phyloP scores from a whole-genome alignment of 352 stramenopile genomes.

The Phytopythium vexans region DNA sequence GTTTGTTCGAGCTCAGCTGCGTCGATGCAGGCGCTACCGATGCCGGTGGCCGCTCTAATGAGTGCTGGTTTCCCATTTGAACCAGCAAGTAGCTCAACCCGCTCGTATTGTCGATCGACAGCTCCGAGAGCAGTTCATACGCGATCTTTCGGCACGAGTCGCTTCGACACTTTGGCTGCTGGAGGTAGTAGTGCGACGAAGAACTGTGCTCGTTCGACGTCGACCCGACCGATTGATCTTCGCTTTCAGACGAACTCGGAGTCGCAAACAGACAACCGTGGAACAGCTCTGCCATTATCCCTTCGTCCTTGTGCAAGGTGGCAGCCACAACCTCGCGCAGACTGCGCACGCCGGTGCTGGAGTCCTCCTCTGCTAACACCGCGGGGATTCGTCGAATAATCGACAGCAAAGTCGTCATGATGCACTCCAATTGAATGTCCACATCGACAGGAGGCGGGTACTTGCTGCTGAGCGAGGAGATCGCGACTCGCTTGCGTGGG shows the following conservation, averaged over 20 bases:
- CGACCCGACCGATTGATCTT: conserved; percentile 10
- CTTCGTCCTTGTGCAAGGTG: conserved; percentile 51
- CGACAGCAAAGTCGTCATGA: conserved; percentile 54
- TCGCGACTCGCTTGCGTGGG: background rate
- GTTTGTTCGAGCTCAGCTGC: conserved; percentile 34
- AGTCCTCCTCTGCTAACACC: conserved; percentile 44
- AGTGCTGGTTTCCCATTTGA: conserved; percentile 74
- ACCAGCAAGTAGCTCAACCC: conserved; percentile 65
- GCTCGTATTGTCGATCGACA: conserved; percentile 59
- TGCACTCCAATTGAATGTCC: conserved; percentile 47
- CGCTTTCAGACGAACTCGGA: conserved; percentile 23
- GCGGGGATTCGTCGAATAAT: conserved; percentile 56
- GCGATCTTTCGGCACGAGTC: conserved; percentile 67
- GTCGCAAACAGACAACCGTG: conserved; percentile 68
- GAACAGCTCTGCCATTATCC: conserved; percentile 69
- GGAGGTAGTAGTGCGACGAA: conserved; percentile 71
- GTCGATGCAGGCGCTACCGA: conserved; percentile 14
- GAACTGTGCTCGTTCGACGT: conserved; percentile 13
- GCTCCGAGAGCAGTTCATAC: conserved; percentile 73
- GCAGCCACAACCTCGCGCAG: conserved; percentile 46
- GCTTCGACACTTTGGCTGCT: conserved; percentile 80
- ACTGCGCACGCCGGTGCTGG: conserved; percentile 36
- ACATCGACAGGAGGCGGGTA: conserved; percentile 11
- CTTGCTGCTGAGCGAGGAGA: conserved; percentile 7
- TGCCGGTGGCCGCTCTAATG: conserved; percentile 48